Base-by-base conservation (phyloP, 2,329 filamentous ascomycete species). In the Aureobasidium sp. region DNA sequence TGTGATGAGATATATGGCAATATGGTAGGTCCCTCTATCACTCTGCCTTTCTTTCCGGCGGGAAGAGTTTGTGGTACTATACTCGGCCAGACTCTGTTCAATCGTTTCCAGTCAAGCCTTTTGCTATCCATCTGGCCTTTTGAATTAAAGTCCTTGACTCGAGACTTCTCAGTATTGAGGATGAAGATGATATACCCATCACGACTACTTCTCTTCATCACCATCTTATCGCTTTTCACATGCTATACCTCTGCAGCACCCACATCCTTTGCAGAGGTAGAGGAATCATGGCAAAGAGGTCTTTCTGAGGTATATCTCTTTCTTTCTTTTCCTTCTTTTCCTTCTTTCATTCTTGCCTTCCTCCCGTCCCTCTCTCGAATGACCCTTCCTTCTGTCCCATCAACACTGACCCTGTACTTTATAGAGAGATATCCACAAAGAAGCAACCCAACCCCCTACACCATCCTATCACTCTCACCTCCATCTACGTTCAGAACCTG, bases 221-320 rank as follows among this genome's bases (percentile, higher is more conserved):
- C 39, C 11, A 27, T 36, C 10, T 2, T 54, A 36, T 41, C 27
- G 1, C 10, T n/a, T n/a, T n/a, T n/a, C n/a, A n/a, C n/a, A n/a
- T n/a, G n/a, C n/a, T n/a, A 16, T 9, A 15, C 16, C 5, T 15
- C 29, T 16, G 47, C 55, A 10, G 42, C 54, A 13, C 54, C 54
- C 16, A 39, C 32, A 7, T 30, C 30, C n/a, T 58, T 62, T 32
- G 30, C 52, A 9, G 50, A 58, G 11, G 36, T 59, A 16, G 58
- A 61, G n/a, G 16, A 61, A 41, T 48, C 44, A 13, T 61, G 50
- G 58, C 44, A 32, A 36, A 34, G 50, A 54, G 61, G 63, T 29
- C 41, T 59, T 21, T 59, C 53, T 3, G 53, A 64, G 60, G 63
- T 62, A 57, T n/a, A n/a, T n/a, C n/a, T n/a, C n/a, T n/a, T n/a